Evolutionary conservation across 148 eudicot genomes (phyloP).

Genomic region (Beta vulgaris): DNA sequence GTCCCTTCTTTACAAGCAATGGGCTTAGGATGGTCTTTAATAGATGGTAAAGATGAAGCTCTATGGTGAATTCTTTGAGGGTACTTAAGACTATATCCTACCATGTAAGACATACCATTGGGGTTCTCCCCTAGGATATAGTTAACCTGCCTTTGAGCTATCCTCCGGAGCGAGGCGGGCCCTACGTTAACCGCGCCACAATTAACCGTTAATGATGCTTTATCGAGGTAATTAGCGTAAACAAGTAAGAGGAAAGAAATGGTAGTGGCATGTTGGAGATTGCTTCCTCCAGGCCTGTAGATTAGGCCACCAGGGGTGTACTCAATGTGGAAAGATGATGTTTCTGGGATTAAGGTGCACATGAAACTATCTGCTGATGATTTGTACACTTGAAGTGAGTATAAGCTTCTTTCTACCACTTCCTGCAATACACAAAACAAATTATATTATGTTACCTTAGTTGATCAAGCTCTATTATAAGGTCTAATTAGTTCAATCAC

Average conservation of each 20-base stretch:
- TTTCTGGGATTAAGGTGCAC: conserved; percentile 77
- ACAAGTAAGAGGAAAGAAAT: conserved; percentile 68
- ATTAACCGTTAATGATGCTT: conserved; percentile 35
- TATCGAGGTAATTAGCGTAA: conserved; percentile 70
- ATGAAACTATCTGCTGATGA: conserved; percentile 87
- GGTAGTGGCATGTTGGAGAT: conserved; percentile 78
- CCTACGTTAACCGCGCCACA: conserved; percentile 52
- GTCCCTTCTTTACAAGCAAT: conserved; percentile 81
- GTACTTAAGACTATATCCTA: conserved; percentile 59
- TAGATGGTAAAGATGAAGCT: conserved; percentile 75
- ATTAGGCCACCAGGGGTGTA: conserved; percentile 86
- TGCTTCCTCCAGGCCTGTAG: conserved; percentile 80
- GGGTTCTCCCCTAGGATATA: conserved; percentile 94
- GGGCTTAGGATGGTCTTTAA: conserved; percentile 51
- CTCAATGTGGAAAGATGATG: conserved; percentile 66
- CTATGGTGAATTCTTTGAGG: conserved; percentile 85
- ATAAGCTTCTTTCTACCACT: conserved; percentile 55
- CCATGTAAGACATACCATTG: conserved; percentile 84
- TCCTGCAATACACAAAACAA: conserved; percentile 49
- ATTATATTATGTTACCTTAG: too few species aligned
- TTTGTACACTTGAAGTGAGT: conserved; percentile 69
- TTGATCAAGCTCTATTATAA: too few species aligned
- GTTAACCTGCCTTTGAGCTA: conserved; percentile 81
- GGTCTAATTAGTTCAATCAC: neutral
- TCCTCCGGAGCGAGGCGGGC: conserved; percentile 43